These are phyloP conservation scores for Gossypium thurberi DNA, from an alignment of 345 rosid species.

Conservation along the genomic window DNA sequence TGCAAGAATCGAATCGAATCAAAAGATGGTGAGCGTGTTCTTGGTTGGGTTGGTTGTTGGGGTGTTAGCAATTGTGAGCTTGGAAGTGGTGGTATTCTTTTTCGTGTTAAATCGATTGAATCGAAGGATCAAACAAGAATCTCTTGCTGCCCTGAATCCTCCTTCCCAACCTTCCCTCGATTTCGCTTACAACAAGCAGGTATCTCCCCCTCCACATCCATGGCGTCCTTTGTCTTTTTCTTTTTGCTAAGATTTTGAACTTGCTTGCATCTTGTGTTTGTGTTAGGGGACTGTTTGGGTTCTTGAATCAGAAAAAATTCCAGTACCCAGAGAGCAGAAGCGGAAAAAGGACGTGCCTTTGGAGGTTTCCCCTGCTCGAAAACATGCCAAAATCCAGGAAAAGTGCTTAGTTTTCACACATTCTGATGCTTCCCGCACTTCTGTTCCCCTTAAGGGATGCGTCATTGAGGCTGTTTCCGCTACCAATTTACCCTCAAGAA, in stretches of 20 bases:
- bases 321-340: slow-evolving; percentile 49
- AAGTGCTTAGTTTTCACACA: slow-evolving; percentile 44
- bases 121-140: slow-evolving; percentile 23
- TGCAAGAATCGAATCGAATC: not conserved
- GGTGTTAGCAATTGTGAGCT: slow-evolving; percentile 24
- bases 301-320: slow-evolving; percentile 57
- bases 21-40: slow-evolving; percentile 21
- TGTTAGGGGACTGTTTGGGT: slow-evolving; percentile 83
- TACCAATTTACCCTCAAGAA: slow-evolving; percentile 50
- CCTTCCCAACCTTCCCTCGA: slow-evolving; percentile 32
- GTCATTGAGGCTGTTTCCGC: slow-evolving; percentile 79
- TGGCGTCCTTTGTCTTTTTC: not conserved
- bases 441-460: slow-evolving; percentile 53
- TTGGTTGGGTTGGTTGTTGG: slow-evolving; percentile 43
- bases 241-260: not conserved
- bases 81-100: slow-evolving; percentile 29
- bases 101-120: slow-evolving; percentile 31
- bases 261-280: not conserved
- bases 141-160: slow-evolving; percentile 11
- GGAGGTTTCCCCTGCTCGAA: slow-evolving; percentile 64
- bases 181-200: slow-evolving; percentile 44
- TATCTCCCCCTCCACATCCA: not conserved
- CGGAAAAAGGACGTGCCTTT: slow-evolving; percentile 38
- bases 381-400: slow-evolving; percentile 51
- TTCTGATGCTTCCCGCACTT: slow-evolving; percentile 39